Conservation (phyloP, 441 rosid species). For the Eutrema salsugineum region DNA sequence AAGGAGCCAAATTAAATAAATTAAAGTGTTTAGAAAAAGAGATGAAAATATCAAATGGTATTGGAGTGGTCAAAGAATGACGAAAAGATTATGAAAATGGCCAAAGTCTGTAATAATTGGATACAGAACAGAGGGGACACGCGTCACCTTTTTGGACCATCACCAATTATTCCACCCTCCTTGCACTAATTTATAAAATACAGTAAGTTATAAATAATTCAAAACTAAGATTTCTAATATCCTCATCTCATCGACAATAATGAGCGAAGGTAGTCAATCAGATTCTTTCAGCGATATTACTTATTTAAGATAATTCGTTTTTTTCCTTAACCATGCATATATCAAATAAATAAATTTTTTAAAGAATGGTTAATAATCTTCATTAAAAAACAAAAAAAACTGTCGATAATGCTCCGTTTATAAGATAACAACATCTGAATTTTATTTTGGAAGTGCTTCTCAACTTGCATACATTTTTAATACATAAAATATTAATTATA, state of each 20-base stretch:
- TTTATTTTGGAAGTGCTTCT: conserved; percentile 13
- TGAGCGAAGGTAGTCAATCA: neutral
- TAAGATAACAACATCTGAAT: neutral
- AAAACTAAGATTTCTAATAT: neutral
- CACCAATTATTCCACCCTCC: conserved; percentile 15
- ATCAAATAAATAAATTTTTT: neutral
- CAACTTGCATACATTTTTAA: conserved; percentile 18
- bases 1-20: neutral
- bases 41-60: conserved; percentile 14
- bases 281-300: neutral
- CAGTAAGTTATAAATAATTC: too few relatives aligned
- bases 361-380: neutral
- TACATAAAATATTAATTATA: neutral
- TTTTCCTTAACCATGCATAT: neutral
- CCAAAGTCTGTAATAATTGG: conserved; percentile 25
- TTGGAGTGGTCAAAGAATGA: conserved; percentile 31
- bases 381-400: neutral
- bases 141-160: conserved; percentile 43
- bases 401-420: neutral
- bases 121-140: conserved; percentile 31
- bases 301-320: neutral
- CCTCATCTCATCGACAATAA: neutral
- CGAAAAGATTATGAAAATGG: conserved; percentile 5
- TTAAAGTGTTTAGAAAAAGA: neutral
- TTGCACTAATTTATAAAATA: neutral